Conservation (phyloP, 306 rosid species). For the Begonia masoniana region DNA sequence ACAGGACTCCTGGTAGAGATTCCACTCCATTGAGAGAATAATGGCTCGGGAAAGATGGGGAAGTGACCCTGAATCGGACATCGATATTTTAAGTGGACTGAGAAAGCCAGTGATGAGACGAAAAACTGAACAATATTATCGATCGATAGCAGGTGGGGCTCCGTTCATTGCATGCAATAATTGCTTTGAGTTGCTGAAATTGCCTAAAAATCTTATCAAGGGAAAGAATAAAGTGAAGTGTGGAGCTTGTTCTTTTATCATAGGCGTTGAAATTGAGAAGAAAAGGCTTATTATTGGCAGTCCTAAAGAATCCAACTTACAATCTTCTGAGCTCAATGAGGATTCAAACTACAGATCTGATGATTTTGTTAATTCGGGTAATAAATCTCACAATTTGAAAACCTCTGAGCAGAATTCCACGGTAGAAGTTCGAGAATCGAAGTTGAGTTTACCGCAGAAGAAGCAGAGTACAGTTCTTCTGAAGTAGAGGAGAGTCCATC, state of each 20-base stretch:
- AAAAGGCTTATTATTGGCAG: slow-evolving; percentile 20
- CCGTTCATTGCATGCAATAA: slow-evolving; percentile 33
- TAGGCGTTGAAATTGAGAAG: slow-evolving; percentile 18
- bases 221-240: slow-evolving; percentile 19
- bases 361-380: slow-evolving; percentile 15
- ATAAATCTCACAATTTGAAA: neutral
- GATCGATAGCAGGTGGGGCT: slow-evolving; percentile 31
- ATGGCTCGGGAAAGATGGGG: slow-evolving; percentile 13
- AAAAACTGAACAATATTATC: slow-evolving; percentile 6
- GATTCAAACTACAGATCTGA: slow-evolving; percentile 14
- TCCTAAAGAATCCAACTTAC: slow-evolving; percentile 12
- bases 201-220: slow-evolving; percentile 22
- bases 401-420: slow-evolving; percentile 3
- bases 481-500: no score
- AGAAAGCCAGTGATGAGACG: slow-evolving; percentile 9
- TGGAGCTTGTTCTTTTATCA: slow-evolving; percentile 37
- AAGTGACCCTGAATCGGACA: slow-evolving; percentile 17
- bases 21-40: slow-evolving; percentile 4
- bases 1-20: no score
- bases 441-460: neutral
- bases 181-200: slow-evolving; percentile 35
- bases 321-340: neutral
- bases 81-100: slow-evolving; percentile 6
- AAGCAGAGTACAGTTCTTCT: no score
- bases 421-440: slow-evolving; percentile 13